These are phyloP conservation scores for Alnus glutinosa DNA, from an alignment of 306 rosid genomes.

Conservation along the genomic window DNA sequence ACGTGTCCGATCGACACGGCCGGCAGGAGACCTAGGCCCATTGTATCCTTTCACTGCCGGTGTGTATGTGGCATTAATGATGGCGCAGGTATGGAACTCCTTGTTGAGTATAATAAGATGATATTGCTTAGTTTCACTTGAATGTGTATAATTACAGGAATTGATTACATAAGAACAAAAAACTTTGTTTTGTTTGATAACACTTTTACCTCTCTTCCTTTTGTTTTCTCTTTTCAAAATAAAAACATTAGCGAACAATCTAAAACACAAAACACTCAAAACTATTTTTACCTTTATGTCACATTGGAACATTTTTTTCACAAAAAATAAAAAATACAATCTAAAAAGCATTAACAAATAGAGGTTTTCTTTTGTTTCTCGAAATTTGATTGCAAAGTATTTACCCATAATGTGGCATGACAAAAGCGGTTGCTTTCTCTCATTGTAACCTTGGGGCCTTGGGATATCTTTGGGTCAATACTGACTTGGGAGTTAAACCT, in stretches of 20 bases:
- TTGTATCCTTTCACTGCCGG: slow-evolving; percentile 95
- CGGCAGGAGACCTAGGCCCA: slow-evolving; percentile 92
- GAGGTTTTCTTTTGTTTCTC: neutral
- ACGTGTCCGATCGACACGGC: slow-evolving; percentile 71
- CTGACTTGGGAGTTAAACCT: neutral
- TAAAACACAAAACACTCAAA: too few relatives aligned
- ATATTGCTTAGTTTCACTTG: neutral
- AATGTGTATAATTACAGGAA: neutral
- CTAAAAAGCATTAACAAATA: too few relatives aligned
- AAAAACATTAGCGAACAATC: too few relatives aligned
- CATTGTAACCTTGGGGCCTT: neutral
- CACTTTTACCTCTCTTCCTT: too few relatives aligned
- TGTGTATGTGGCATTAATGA: slow-evolving; percentile 97
- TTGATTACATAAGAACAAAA: neutral
- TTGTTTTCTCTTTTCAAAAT: too few relatives aligned
- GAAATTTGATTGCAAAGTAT: neutral
- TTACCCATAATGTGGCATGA: neutral
- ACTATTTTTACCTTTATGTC: too few relatives aligned
- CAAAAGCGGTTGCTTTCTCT: neutral
- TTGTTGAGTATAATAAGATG: neutral
- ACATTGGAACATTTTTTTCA: too few relatives aligned
- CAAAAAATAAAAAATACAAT: too few relatives aligned
- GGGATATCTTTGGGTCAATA: neutral
- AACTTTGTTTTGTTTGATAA: too few relatives aligned
- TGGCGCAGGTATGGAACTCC: slow-evolving; percentile 82